Conservation (phyloP, 23 red algal genomes). For the Gracilaria gracilis region DNA sequence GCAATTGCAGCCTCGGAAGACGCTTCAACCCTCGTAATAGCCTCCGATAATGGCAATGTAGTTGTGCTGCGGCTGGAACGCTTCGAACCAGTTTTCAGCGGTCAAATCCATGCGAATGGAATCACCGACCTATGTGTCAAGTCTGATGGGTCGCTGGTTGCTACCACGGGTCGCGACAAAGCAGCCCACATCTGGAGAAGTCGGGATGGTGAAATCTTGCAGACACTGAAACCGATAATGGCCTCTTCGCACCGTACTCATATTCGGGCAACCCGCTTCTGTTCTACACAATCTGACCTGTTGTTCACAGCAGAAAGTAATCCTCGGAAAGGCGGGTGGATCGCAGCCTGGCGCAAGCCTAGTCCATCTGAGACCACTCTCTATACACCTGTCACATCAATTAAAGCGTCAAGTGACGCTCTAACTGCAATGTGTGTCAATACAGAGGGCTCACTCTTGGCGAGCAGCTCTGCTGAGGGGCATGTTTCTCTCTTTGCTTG, state of each 20-base stretch:
- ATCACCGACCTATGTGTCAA: constrained; percentile 50
- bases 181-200: constrained; percentile 37
- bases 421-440: constrained; percentile 68
- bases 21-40: constrained; percentile 35
- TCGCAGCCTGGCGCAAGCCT: constrained; percentile 58
- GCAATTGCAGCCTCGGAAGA: constrained; percentile 41
- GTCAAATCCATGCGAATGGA: constrained; percentile 56
- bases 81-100: constrained; percentile 34
- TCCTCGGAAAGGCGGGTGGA: constrained; percentile 60
- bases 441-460: constrained; percentile 16
- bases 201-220: constrained; percentile 42
- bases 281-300: constrained; percentile 12
- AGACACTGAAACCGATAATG: constrained; percentile 48
- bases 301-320: constrained; percentile 62
- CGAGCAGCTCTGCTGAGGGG: constrained; percentile 59
- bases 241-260: constrained; percentile 24
- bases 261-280: constrained; percentile 63
- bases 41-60: constrained; percentile 62
- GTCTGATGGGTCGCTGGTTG: constrained; percentile 41
- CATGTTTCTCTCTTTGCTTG: constrained; percentile 61
- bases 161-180: constrained; percentile 49
- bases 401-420: constrained; percentile 43
- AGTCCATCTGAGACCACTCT: constrained; percentile 9
- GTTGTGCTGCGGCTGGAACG: constrained; percentile 35
- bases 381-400: constrained; percentile 22